phyloP scores from a whole-genome alignment of 78 protist genomes.

The Diacronema lutheri region DNA sequence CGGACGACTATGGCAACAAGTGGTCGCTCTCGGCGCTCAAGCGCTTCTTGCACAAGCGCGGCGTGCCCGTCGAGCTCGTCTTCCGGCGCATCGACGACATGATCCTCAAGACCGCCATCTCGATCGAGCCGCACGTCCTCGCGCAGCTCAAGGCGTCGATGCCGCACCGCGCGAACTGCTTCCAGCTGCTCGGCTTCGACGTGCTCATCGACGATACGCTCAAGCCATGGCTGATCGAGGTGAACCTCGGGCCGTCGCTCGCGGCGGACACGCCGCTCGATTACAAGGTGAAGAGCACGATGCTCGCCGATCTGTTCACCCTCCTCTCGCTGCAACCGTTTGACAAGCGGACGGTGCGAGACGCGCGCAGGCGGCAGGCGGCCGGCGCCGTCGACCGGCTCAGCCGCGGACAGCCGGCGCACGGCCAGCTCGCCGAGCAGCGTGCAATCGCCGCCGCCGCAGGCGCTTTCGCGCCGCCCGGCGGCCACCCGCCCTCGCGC shows the following conservation, averaged over 20 bases:
- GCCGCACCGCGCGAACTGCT: background rate
- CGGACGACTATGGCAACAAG: constrained; percentile 41
- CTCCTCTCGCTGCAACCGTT: background rate
- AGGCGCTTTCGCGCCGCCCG: background rate
- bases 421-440: background rate
- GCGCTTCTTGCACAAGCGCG: constrained; percentile 9
- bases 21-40: constrained; percentile 49
- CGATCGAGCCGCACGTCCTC: constrained; percentile 35
- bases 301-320: constrained; percentile 31
- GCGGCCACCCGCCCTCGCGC: background rate
- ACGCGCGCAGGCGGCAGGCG: no score
- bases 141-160: background rate
- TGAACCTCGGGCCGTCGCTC: constrained; percentile 69
- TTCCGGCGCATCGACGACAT: constrained; percentile 37
- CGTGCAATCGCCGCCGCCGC: background rate
- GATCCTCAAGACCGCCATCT: constrained; percentile 42
- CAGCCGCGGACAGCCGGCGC: background rate
- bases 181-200: constrained; percentile 69
- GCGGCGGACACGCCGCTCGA: constrained; percentile 43
- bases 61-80: background rate
- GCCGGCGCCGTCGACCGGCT: background rate
- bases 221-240: constrained; percentile 73
- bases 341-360: background rate
- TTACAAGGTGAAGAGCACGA: background rate
- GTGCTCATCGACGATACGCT: constrained; percentile 59